Evolutionary conservation across 331 rosid genomes (phyloP).

Genomic region (Dryas integrifolia): DNA sequence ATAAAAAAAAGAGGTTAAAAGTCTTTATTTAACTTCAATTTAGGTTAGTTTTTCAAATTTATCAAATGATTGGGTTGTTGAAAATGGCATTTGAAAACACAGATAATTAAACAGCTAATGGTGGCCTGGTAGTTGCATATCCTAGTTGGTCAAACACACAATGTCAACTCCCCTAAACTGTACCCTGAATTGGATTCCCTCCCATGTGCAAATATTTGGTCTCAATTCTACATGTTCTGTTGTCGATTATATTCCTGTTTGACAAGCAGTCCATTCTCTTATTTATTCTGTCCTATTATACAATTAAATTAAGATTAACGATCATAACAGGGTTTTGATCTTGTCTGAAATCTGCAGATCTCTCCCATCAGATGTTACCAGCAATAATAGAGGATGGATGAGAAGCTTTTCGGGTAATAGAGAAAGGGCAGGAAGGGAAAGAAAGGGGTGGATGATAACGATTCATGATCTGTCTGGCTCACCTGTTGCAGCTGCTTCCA

Average conservation of each 20-base stretch:
- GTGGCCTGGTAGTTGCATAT: slow-evolving; percentile 20
- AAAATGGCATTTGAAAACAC: background rate
- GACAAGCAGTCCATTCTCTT: slow-evolving; percentile 2
- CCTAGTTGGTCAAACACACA: slow-evolving; percentile 49
- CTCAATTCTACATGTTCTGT: slow-evolving; percentile 16
- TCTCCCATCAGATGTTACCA: slow-evolving; percentile 54
- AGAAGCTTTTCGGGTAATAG: slow-evolving; percentile 51
- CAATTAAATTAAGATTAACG: background rate
- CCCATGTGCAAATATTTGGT: slow-evolving; percentile 61
- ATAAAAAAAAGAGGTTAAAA: too few relatives aligned
- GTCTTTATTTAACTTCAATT: too few relatives aligned
- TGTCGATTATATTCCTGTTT: slow-evolving; percentile 8
- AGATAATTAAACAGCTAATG: background rate
- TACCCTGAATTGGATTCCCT: slow-evolving; percentile 42
- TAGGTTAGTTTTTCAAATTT: too few relatives aligned
- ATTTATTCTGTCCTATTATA: background rate
- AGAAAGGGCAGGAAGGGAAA: slow-evolving; percentile 62
- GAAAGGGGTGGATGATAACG: slow-evolving; percentile 94
- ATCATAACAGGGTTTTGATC: background rate
- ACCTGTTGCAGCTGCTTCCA: slow-evolving; percentile 83
- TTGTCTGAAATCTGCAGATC: slow-evolving; percentile 38
- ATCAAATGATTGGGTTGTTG: background rate
- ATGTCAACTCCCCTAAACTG: slow-evolving; percentile 37
- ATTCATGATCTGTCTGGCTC: slow-evolving; percentile 91
- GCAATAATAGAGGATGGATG: slow-evolving; percentile 58